Evolutionary conservation across 768 basidiomycete genomes (phyloP).

Genomic region (Gymnopilus dilepis): DNA sequence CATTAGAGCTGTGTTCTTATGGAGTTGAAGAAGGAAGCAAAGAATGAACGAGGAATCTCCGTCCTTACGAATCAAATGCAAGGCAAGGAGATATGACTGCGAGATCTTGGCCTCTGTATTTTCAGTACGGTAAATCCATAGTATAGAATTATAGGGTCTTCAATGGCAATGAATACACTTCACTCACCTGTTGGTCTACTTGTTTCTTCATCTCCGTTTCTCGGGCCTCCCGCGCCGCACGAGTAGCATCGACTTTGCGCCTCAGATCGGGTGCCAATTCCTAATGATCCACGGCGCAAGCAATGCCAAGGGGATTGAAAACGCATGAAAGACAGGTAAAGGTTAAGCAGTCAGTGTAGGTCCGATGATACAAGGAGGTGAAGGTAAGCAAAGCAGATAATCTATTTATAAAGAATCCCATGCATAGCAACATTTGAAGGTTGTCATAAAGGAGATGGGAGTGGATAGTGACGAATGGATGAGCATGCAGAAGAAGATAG

Average conservation of each 20-base stretch:
- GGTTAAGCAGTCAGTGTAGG: slow-evolving; percentile 7
- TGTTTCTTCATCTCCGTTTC: slow-evolving; percentile 61
- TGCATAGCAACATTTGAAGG: neutral
- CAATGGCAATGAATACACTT: slow-evolving; percentile 13
- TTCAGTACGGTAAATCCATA: slow-evolving; percentile 4
- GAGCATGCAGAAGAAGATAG: neutral
- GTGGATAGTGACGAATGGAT: neutral
- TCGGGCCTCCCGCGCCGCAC: slow-evolving; percentile 54
- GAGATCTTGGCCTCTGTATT: slow-evolving; percentile 4
- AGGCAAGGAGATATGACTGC: neutral
- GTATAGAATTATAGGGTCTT: neutral
- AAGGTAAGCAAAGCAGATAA: slow-evolving; percentile 15
- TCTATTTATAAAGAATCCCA: slow-evolving; percentile 13
- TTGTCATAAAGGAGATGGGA: slow-evolving; percentile 5
- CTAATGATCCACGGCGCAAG: slow-evolving; percentile 37
- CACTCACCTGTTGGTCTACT: slow-evolving; percentile 56
- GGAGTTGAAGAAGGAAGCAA: slow-evolving; percentile 8
- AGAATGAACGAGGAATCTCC: slow-evolving; percentile 13
- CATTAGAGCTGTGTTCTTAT: slow-evolving; percentile 17
- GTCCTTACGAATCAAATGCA: slow-evolving; percentile 6
- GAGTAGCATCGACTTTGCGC: slow-evolving; percentile 65
- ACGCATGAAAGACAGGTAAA: slow-evolving; percentile 10
- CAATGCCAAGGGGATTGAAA: slow-evolving; percentile 9
- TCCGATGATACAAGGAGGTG: slow-evolving; percentile 17
- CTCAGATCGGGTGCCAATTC: slow-evolving; percentile 68